Conservation (phyloP, 495 filamentous ascomycete genomes). For the Pyronema domesticum region DNA sequence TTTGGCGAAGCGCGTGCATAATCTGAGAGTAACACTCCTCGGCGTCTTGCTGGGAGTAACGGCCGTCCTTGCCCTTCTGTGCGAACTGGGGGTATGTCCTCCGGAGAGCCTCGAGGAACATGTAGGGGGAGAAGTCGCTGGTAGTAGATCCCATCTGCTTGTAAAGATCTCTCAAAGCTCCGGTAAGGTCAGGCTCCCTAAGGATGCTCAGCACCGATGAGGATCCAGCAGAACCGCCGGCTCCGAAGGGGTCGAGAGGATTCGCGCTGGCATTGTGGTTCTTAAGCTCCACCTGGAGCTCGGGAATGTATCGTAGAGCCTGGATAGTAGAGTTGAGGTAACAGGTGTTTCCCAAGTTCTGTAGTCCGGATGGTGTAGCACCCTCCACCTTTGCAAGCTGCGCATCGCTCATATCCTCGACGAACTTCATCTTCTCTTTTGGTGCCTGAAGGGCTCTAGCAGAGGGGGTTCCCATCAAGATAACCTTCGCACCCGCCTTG, state of each 20-base stretch:
- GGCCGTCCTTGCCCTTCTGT: slow-evolving; percentile 59
- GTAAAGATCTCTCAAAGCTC: slow-evolving; percentile 69
- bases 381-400: slow-evolving; percentile 68
- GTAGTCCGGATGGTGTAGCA: slow-evolving; percentile 71
- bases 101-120: slow-evolving; percentile 70
- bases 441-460: slow-evolving; percentile 45
- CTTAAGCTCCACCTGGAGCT: slow-evolving; percentile 64
- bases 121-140: slow-evolving; percentile 64
- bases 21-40: slow-evolving; percentile 99
- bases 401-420: slow-evolving; percentile 96
- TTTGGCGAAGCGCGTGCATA: slow-evolving; percentile 63
- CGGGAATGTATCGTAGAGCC: slow-evolving; percentile 70
- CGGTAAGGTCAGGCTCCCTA: slow-evolving; percentile 53
- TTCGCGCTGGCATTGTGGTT: slow-evolving; percentile 26
- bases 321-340: slow-evolving; percentile 96
- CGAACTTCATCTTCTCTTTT: slow-evolving; percentile 66
- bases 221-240: slow-evolving; percentile 19
- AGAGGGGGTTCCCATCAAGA: slow-evolving; percentile 91
- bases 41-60: slow-evolving; percentile 88
- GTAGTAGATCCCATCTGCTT: slow-evolving; percentile 88
- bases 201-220: slow-evolving; percentile 32
- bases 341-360: slow-evolving; percentile 93
- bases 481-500: slow-evolving; percentile 72
- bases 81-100: slow-evolving; percentile 83
- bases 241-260: slow-evolving; percentile 16